Percentiles rank a stretch among this genome's conserved stretches.
These are phyloP conservation scores for Leptographium flavum DNA, from an alignment of 2,329 filamentous ascomycete genomes.

Conservation along the genomic window DNA sequence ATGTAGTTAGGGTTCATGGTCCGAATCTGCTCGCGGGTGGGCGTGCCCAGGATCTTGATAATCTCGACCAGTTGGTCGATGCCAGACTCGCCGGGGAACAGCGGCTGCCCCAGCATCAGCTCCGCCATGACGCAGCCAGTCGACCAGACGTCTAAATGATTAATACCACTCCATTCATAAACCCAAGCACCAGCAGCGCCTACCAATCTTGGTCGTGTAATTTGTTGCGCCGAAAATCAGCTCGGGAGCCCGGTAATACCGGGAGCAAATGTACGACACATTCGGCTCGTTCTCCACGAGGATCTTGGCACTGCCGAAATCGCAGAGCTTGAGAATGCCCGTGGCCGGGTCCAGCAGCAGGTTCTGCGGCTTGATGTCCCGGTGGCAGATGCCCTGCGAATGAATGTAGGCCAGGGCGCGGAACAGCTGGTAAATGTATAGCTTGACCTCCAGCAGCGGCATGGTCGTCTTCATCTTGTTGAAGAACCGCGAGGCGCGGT, in stretches of 20 bases:
- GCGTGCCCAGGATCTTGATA: conserved; percentile 96
- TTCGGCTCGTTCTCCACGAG: conserved; percentile 97
- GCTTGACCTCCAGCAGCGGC: conserved; percentile 96
- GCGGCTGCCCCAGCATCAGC: conserved; percentile 92
- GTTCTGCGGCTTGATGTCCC: conserved; percentile 99
- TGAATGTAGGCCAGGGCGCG: conserved; percentile 96
- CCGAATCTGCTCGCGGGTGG: conserved; percentile 92
- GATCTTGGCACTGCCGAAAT: conserved; percentile 98
- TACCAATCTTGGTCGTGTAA: conserved; percentile 99
- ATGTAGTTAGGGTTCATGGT: conserved; percentile 99
- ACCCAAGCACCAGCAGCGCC: conserved; percentile 18
- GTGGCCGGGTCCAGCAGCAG: conserved; percentile 82
- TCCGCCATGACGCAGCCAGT: conserved; percentile 99
- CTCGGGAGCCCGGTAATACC: conserved; percentile 96
- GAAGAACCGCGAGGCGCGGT: conserved; percentile 95
- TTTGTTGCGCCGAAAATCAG: conserved; percentile 98
- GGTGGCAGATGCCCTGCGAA: conserved; percentile 96
- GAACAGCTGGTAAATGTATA: conserved; percentile 99
- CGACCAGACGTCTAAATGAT: conserved; percentile 78
- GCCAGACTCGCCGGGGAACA: conserved; percentile 96
- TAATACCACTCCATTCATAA: neutral
- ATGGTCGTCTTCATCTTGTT: conserved; percentile 99
- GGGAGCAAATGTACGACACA: conserved; percentile 97
- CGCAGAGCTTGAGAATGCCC: conserved; percentile 90
- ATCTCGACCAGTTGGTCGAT: conserved; percentile 98